Evolutionary conservation across 305 asterid genomes (phyloP), one percentile per base, ranked within the genome.

Genomic region (Plantago coronopus): DNA sequence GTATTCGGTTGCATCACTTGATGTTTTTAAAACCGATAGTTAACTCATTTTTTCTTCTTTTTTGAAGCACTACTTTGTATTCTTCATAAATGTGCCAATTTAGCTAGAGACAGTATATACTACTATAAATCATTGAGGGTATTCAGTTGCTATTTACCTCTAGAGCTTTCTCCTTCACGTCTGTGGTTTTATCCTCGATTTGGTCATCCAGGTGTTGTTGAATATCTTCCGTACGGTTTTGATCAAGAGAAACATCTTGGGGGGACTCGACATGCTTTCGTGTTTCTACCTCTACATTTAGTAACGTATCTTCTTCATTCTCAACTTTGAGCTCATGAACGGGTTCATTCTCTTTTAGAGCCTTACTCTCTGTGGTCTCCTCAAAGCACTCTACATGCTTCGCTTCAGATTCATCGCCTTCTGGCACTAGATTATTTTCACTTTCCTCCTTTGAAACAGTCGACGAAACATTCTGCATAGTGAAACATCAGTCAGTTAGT

Each of bases 221-320:
- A 58, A 34, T 56, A 47, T 23, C 63, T 50, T 22, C 17, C 11
- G 17, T 42, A 15, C 17, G 27, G 18, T 25, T 53, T 44, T 59
- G 48, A 37, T 54, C 55, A 10, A 48, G 17, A 25, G 22, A 18
- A 57, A 16, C 61, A 53, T 46, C 70, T 57, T 54, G 66, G 67
- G 71, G 44, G 64, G 76, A 51, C 68, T 76, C 78, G 22, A 23
- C 56, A 34, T 64, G 59, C 57, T 57, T 61, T 31, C 73, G 40
- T 4, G 2, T 25, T 0, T 45, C 45, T 58, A 7, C 60, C 23
- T 58, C 66, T 51, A 68, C 71, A 42, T 66, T 50, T 44, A 8
- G 59, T 45, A 23, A 49, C 31, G 31, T 48, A 48, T 37, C 48
- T 48, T 68, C 70, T 65, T 60, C 71, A 16, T 40, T 65, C 48